These are phyloP conservation scores for Geranium rotundifolium DNA, from an alignment of 345 rosid genomes.

Conservation along the genomic window DNA sequence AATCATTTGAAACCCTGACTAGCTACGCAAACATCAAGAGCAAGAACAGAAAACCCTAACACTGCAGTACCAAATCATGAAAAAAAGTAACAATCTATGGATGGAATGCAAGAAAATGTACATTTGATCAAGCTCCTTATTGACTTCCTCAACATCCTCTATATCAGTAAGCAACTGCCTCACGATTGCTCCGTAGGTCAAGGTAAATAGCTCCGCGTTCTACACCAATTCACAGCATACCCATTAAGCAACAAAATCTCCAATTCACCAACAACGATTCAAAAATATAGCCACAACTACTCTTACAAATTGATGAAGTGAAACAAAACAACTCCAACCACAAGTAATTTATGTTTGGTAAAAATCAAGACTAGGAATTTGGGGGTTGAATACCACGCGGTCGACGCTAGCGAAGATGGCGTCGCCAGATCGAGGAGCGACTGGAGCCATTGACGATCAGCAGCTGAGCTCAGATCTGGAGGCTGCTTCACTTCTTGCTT, in stretches of 20 bases:
- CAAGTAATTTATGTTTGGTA: neutral
- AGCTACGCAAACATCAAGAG: too few relatives aligned
- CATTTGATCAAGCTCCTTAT: constrained; percentile 5
- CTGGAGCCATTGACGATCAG: neutral
- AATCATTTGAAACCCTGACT: too few relatives aligned
- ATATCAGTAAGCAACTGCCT: constrained; percentile 3
- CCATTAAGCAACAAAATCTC: neutral
- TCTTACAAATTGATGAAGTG: neutral
- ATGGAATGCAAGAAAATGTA: neutral
- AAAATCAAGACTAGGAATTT: neutral
- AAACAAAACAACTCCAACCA: neutral
- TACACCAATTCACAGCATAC: neutral
- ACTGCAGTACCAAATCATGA: neutral
- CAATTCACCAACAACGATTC: neutral
- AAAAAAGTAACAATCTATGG: neutral
- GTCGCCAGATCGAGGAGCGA: neutral
- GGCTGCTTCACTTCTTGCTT: neutral
- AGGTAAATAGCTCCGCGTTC: constrained; percentile 3
- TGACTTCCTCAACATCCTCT: constrained; percentile 6
- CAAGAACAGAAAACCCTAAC: neutral
- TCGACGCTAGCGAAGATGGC: constrained; percentile 1
- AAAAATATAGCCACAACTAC: too few relatives aligned
- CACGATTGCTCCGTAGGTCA: constrained; percentile 2
- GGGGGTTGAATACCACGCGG: neutral
- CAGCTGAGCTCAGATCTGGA: neutral